phyloP scores from a whole-genome alignment of 78 protist species.

The Planoprotostelium fungivorum region DNA sequence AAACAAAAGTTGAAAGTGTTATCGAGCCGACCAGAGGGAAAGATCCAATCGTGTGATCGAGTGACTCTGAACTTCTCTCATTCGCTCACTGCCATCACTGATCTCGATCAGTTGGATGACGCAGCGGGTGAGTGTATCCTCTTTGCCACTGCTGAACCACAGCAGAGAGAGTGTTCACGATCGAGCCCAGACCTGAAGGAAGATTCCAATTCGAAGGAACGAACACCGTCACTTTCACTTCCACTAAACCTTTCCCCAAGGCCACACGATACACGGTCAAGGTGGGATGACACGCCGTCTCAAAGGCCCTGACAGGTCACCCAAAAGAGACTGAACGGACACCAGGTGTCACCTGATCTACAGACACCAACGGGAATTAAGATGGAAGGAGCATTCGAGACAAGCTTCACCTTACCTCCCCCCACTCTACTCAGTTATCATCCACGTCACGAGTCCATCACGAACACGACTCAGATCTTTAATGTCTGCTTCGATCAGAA shows the following conservation, averaged over 20 bases:
- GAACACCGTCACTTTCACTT: neutral
- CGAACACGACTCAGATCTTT: no score
- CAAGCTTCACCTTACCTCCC: neutral
- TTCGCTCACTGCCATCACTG: neutral
- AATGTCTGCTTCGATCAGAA: no score
- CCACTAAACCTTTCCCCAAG: neutral
- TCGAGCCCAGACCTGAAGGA: neutral
- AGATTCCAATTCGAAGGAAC: neutral
- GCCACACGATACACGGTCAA: neutral
- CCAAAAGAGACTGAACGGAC: neutral
- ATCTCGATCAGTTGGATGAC: neutral
- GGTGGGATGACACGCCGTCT: neutral
- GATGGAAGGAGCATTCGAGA: neutral
- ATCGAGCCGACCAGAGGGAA: neutral
- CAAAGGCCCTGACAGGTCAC: neutral
- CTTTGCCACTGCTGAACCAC: neutral
- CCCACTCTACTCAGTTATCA: no score
- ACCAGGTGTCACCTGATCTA: neutral
- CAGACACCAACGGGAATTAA: neutral
- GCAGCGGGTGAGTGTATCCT: neutral
- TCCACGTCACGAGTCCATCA: no score
- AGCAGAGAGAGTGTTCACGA: neutral
- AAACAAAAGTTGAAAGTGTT: neutral
- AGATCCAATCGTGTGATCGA: neutral
- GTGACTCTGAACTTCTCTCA: neutral